phyloP scores from a whole-genome alignment of 2,329 filamentous ascomycete species.

The Teratosphaeria zuluensis region DNA sequence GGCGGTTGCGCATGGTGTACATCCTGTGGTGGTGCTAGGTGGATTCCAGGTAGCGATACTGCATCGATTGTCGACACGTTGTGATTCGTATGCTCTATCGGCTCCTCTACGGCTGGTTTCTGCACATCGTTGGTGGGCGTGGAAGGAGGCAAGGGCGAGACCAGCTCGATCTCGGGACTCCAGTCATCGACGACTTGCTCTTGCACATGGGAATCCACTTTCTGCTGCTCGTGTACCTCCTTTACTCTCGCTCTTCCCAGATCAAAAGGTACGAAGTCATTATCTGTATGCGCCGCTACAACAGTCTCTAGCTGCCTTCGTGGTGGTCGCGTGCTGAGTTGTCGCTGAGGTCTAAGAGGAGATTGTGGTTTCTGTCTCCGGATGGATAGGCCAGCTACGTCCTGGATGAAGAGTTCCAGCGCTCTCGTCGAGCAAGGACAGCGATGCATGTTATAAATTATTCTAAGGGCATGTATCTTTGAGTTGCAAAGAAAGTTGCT shows the following conservation, averaged over 20 bases:
- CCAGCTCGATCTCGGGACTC: constrained; percentile 8
- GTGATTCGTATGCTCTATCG: background rate
- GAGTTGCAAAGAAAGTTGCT: background rate
- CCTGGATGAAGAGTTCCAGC: background rate
- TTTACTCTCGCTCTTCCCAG: background rate
- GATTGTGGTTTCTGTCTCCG: constrained; percentile 1
- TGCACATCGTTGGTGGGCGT: background rate
- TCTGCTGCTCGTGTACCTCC: background rate
- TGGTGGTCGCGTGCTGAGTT: constrained; percentile 3
- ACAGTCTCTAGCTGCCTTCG: background rate
- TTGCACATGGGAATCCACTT: constrained; percentile 1
- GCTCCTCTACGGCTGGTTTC: background rate
- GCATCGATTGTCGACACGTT: background rate
- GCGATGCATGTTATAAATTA: constrained; percentile 1
- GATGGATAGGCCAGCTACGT: background rate
- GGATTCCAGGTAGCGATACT: background rate
- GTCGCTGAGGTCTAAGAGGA: background rate
- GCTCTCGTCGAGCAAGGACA: background rate
- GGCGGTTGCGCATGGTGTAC: background rate
- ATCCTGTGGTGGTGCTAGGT: background rate
- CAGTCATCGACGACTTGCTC: constrained; percentile 5
- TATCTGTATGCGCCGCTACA: background rate
- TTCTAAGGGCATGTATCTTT: too few species aligned
- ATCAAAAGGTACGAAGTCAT: background rate
- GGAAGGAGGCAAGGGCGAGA: background rate